phyloP scores from a whole-genome alignment of 192 early-diverging fungal genomes.

The Umbelopsis isabellina region DNA sequence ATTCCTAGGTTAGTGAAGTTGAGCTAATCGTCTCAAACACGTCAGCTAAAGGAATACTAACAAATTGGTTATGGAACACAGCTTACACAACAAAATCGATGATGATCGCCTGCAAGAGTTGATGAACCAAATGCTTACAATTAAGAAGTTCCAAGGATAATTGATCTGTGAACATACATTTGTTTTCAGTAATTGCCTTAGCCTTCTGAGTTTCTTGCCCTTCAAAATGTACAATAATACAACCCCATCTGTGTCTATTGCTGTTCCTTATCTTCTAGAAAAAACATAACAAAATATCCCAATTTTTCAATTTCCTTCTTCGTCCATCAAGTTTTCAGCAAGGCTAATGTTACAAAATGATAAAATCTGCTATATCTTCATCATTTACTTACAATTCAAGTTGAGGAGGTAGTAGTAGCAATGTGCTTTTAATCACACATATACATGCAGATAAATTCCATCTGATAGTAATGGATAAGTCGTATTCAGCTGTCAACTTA shows the following conservation, averaged over 20 bases:
- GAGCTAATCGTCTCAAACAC: background rate
- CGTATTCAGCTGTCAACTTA: no score
- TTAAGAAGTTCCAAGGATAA: constrained; percentile 80
- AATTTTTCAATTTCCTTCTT: no score
- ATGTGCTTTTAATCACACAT: no score
- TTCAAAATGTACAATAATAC: constrained; percentile 22
- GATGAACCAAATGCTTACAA: constrained; percentile 80
- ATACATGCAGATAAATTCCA: no score
- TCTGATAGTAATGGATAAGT: no score
- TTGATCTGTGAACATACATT: background rate
- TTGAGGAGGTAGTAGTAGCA: no score
- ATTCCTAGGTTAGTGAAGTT: constrained; percentile 75
- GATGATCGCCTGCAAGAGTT: constrained; percentile 76
- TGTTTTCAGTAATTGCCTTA: background rate
- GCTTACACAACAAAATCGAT: constrained; percentile 74
- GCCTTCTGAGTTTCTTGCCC: background rate
- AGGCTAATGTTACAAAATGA: no score
- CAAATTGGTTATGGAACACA: constrained; percentile 25
- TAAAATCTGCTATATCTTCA: no score
- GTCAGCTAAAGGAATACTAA: background rate
- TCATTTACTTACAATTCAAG: no score
- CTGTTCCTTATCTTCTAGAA: no score
- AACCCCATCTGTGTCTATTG: background rate
- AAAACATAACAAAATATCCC: no score
- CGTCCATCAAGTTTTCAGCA: no score